Percentiles rank a stretch among this genome's conserved stretches.
Conservation (phyloP, 2,329 filamentous ascomycete genomes). For the Graphilbum sp. region DNA sequence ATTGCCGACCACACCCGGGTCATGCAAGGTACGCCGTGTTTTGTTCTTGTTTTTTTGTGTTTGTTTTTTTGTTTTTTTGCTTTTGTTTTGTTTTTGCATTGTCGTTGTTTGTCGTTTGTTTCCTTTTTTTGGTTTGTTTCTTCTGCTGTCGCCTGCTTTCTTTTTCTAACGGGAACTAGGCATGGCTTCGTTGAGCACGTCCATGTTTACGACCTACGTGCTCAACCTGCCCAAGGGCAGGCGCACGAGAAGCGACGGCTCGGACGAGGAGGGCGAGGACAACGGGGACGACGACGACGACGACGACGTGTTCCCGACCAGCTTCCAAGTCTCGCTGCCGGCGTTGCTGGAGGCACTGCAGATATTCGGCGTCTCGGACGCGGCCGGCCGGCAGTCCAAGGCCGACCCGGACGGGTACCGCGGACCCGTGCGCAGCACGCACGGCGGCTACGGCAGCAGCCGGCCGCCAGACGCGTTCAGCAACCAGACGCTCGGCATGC, state of each 20-base stretch:
- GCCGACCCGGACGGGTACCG: conserved; percentile 43
- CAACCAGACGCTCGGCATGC: conserved; percentile 65
- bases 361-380: conserved; percentile 73
- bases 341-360: conserved; percentile 87
- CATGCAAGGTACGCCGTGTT: conserved; percentile 61
- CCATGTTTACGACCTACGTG: conserved; percentile 72
- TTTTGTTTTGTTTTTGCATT: no score
- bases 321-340: conserved; percentile 74
- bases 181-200: conserved; percentile 72
- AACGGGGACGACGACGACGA: conserved; percentile 21
- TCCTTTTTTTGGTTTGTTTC: no score
- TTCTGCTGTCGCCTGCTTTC: not conserved
- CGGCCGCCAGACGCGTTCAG: conserved; percentile 57
- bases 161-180: conserved; percentile 24
- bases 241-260: not conserved
- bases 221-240: conserved; percentile 34
- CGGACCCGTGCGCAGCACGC: conserved; percentile 33
- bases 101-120: no score
- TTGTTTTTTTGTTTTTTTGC: not conserved
- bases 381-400: conserved; percentile 35
- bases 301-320: conserved; percentile 26
- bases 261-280: conserved; percentile 20
- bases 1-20: conserved; percentile 76
- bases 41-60: not conserved
- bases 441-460: not conserved